A percentile compares a stretch with the other conserved stretches of the same genome.
Evolutionary conservation across 106 monocot genomes (phyloP).

Genomic region (Posidonia australis): DNA sequence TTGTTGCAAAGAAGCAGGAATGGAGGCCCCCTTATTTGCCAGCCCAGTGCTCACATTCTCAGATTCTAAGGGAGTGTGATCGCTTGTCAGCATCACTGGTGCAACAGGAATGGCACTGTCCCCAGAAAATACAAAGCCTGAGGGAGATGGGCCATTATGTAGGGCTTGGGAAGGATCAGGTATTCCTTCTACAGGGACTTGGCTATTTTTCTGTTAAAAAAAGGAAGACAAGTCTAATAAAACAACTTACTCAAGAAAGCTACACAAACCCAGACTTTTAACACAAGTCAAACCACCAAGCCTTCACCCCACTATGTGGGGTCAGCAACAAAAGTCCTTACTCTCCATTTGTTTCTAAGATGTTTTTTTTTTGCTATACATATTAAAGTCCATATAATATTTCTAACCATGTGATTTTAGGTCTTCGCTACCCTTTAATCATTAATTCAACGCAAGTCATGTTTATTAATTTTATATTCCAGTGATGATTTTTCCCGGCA

Average conservation of each 20-base stretch:
- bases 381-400: too few species aligned
- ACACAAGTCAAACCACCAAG: too few species aligned
- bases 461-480: too few species aligned
- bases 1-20: slow-evolving; percentile 12
- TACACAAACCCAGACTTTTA: neutral
- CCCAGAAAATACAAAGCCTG: slow-evolving; percentile 32
- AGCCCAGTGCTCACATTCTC: slow-evolving; percentile 17
- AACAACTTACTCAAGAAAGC: neutral
- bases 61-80: slow-evolving; percentile 20
- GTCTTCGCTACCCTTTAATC: too few species aligned
- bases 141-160: slow-evolving; percentile 25
- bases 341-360: too few species aligned
- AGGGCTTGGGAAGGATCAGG: slow-evolving; percentile 18
- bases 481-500: too few species aligned
- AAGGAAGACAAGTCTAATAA: neutral
- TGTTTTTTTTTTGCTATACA: too few species aligned
- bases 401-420: too few species aligned
- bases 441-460: too few species aligned
- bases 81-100: slow-evolving; percentile 14
- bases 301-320: too few species aligned
- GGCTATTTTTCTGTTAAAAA: slow-evolving; percentile 37
- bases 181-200: slow-evolving; percentile 26
- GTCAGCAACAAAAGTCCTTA: too few species aligned
- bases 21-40: slow-evolving; percentile 15
- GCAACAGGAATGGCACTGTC: slow-evolving; percentile 26